Percentiles rank a stretch among this genome's conserved stretches.
Evolutionary conservation across 257 asterid genomes (phyloP).

Genomic region (Osmanthus fragrans): DNA sequence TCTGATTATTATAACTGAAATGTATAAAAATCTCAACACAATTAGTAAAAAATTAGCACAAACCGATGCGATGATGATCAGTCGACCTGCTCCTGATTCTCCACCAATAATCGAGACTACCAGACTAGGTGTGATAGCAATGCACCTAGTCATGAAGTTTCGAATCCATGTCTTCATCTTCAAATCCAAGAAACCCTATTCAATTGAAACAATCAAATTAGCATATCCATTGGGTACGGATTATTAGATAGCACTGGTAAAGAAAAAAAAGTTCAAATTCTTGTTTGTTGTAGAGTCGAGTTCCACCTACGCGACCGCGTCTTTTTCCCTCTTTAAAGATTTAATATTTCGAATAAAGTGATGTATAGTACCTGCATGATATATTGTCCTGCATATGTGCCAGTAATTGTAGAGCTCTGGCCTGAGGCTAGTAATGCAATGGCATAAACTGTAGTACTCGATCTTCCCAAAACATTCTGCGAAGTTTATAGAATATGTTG

Average conservation of each 20-base stretch:
- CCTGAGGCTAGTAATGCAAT: constrained; percentile 92
- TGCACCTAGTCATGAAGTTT: constrained; percentile 71
- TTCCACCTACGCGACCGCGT: neutral
- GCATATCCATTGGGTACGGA: neutral
- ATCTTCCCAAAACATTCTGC: constrained; percentile 83
- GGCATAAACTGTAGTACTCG: constrained; percentile 77
- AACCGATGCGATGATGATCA: constrained; percentile 92
- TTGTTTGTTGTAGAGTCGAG: neutral
- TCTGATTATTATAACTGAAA: neutral
- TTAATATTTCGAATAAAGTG: neutral
- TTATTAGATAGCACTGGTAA: neutral
- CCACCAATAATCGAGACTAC: constrained; percentile 85
- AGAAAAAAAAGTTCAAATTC: neutral
- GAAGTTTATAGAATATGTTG: too few species aligned
- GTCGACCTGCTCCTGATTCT: constrained; percentile 75
- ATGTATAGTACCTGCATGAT: constrained; percentile 74
- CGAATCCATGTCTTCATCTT: constrained; percentile 77
- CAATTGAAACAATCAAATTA: neutral
- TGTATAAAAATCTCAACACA: neutral
- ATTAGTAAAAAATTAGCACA: neutral
- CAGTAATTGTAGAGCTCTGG: constrained; percentile 89
- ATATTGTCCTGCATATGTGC: constrained; percentile 94
- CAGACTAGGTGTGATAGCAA: constrained; percentile 88
- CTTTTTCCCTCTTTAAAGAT: too few species aligned
- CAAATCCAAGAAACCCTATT: constrained; percentile 78